Evolutionary conservation across 176 grass and related monocot genomes (phyloP).

Genomic region (Raddia guianensis): DNA sequence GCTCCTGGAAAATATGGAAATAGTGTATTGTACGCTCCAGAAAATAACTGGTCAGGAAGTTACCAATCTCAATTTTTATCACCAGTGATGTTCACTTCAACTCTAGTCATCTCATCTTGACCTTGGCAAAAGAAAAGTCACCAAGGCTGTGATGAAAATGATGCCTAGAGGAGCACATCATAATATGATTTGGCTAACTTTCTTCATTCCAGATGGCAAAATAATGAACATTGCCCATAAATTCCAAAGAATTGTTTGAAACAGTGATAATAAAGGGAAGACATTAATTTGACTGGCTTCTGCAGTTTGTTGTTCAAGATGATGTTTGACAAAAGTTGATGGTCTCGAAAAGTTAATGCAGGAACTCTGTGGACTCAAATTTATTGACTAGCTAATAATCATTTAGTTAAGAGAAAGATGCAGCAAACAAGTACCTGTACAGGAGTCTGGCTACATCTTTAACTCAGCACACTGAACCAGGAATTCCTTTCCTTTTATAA

Average conservation of each 20-base stretch:
- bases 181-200: conserved; percentile 80
- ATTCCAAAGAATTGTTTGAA: neutral
- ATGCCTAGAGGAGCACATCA: conserved; percentile 55
- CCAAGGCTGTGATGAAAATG: conserved; percentile 28
- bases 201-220: conserved; percentile 65
- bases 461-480: conserved; percentile 15
- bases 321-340: conserved; percentile 5
- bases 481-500: conserved; percentile 21
- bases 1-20: neutral
- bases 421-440: conserved; percentile 22
- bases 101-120: conserved; percentile 37
- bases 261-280: neutral
- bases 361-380: conserved; percentile 10
- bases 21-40: neutral
- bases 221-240: neutral
- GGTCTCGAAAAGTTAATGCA: conserved; percentile 15
- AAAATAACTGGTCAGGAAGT: conserved; percentile 52
- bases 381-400: neutral
- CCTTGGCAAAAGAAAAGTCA: conserved; percentile 16
- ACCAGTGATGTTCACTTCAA: conserved; percentile 55
- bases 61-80: conserved; percentile 53
- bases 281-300: neutral
- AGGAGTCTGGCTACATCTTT: conserved; percentile 21
- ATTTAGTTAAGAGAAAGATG: neutral
- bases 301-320: neutral